phyloP scores from a whole-genome alignment of 148 eudicot genomes.

The Linanthus parryae region DNA sequence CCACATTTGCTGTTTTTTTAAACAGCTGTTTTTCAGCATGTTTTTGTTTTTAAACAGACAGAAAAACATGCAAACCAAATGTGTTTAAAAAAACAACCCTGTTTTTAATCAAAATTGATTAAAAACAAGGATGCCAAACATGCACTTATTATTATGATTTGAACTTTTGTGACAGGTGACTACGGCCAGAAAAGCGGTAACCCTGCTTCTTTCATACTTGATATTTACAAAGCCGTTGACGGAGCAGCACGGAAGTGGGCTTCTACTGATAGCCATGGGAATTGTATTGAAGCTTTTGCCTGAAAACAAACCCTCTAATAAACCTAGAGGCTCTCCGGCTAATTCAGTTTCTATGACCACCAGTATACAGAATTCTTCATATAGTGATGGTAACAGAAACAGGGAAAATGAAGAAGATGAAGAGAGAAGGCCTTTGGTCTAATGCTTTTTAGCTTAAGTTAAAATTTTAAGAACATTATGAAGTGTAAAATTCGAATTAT shows the following conservation, averaged over 20 bases:
- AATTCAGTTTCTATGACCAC: constrained; percentile 9
- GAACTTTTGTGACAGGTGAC: too few relatives aligned
- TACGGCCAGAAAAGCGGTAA: constrained; percentile 91
- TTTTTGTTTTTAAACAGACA: too few relatives aligned
- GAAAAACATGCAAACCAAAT: too few relatives aligned
- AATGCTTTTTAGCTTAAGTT: too few relatives aligned
- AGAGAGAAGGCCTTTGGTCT: constrained; percentile 39
- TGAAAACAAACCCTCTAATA: constrained; percentile 36
- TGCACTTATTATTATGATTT: too few relatives aligned
- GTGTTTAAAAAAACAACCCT: too few relatives aligned
- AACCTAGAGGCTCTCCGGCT: constrained; percentile 17
- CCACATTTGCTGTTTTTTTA: too few relatives aligned
- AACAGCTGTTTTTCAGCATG: too few relatives aligned
- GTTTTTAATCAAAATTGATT: too few relatives aligned
- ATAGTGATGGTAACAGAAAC: constrained; percentile 18
- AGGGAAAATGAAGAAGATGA: constrained; percentile 29
- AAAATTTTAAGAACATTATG: too few relatives aligned
- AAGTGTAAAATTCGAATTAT: too few relatives aligned
- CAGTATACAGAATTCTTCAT: constrained; percentile 12
- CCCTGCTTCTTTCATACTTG: constrained; percentile 77
- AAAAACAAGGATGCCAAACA: too few relatives aligned
- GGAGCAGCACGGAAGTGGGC: constrained; percentile 75
- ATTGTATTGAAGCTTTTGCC: constrained; percentile 77
- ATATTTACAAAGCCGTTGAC: constrained; percentile 86
- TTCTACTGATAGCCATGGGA: constrained; percentile 84